Evolutionary conservation across 352 stramenopile genomes (phyloP), one percentile per base, ranked within the genome.

Genomic region (Thalassiosira mediterranea): DNA sequence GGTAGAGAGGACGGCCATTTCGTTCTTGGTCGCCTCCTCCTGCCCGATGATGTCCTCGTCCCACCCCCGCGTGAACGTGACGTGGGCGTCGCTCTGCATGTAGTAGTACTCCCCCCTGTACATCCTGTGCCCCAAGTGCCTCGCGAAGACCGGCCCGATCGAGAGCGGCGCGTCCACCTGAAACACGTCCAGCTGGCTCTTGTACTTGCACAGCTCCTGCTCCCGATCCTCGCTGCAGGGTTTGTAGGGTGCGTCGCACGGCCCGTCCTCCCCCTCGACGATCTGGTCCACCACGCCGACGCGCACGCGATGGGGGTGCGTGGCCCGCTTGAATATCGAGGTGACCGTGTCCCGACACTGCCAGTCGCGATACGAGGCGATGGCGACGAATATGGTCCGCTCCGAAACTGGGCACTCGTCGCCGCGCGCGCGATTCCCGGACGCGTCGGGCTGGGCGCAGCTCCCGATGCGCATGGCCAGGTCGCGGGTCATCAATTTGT

Each of bases 21-120:
- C 87, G 72, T 95, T 90, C n/a, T 87, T 61, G 3, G 87, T 87
- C 2, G 52, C 19, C 59, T 90, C 72, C 62, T 84, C 83, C 72
- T 95, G 88, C 19, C 71, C 8, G 56, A 94, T 90, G 38, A 95
- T 93, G 52, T 91, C 77, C 4, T 10, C 26, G 66, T 95, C 90
- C 90, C 90, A 95, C 47, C 87, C 51, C 25, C 58, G 31, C 7
- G 84, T 91, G 62, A 91, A 95, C 4, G 76, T 76, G 17, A 94
- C 87, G 32, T 77, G 54, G 1, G 91, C 90, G 83, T 95, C 91
- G 1, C 77, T 83, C 75, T 95, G 91, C 54, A 94, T 93, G 3
- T 89, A 79, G 62, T 94, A 95, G 34, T 92, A 93, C 76, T 95
- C 88, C 37, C 91, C 91, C 7, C 88, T 74, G 58, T 95, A 95